Evolutionary conservation across 179 eudicot species (phyloP).

Genomic region (Beta macrorhiza): DNA sequence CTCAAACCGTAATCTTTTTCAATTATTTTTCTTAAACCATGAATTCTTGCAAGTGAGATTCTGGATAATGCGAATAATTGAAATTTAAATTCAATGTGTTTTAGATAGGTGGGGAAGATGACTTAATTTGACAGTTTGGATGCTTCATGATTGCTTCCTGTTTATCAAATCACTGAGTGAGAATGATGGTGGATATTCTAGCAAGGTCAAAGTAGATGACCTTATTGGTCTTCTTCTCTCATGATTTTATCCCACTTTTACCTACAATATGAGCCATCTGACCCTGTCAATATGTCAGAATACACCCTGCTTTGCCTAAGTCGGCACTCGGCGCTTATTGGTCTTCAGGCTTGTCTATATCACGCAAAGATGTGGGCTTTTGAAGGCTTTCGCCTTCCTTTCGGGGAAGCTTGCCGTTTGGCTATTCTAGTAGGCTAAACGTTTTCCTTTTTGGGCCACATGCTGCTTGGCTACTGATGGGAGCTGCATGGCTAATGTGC

Average conservation of each 20-base stretch:
- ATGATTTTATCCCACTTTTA: background rate
- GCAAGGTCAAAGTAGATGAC: background rate
- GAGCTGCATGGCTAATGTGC: background rate
- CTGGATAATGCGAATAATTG: background rate
- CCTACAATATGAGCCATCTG: background rate
- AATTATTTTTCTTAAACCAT: background rate
- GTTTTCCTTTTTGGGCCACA: background rate
- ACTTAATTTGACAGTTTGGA: constrained; percentile 3
- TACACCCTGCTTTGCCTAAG: background rate
- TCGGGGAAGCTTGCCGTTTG: background rate
- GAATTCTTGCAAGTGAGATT: background rate
- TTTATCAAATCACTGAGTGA: background rate
- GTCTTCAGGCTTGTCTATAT: background rate
- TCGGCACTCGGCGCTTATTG: no score
- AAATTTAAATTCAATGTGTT: background rate
- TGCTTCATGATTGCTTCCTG: background rate
- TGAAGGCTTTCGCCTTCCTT: background rate
- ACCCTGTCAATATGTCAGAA: background rate
- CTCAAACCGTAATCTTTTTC: background rate
- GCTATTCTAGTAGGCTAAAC: background rate
- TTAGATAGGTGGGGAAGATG: background rate
- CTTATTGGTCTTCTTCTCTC: background rate
- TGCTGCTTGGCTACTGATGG: background rate
- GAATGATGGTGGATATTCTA: no score
- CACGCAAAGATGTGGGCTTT: background rate